These are phyloP conservation scores for Crithidia thermophila DNA, from an alignment of 208 protist genomes.

Conservation along the genomic window DNA sequence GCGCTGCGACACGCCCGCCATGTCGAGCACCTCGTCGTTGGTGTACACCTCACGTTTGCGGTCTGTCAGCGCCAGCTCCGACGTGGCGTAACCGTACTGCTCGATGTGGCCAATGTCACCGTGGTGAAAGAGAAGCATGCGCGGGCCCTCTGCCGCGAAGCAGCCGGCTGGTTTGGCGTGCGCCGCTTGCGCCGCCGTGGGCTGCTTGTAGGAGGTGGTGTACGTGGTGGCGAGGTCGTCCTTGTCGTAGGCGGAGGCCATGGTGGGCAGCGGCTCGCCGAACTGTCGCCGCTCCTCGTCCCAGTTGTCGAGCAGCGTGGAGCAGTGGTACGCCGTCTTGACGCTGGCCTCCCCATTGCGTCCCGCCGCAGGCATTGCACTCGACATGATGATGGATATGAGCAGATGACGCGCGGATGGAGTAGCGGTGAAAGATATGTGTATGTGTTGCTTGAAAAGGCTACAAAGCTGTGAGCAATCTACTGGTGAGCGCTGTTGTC, in stretches of 20 bases:
- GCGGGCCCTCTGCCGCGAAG: conserved; percentile 62
- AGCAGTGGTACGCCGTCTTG: conserved; percentile 85
- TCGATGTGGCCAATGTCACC: conserved; percentile 66
- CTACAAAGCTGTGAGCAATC: too few relatives aligned
- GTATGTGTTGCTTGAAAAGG: not conserved
- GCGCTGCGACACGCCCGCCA: conserved; percentile 53
- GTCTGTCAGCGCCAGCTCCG: conserved; percentile 74
- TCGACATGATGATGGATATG: not conserved
- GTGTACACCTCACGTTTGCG: conserved; percentile 35
- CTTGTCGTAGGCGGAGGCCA: not conserved
- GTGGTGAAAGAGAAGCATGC: conserved; percentile 87
- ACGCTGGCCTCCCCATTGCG: conserved; percentile 35
- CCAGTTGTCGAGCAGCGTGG: conserved; percentile 87
- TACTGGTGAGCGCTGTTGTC: too few relatives aligned
- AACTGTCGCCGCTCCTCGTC: conserved; percentile 76
- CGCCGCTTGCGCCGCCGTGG: conserved; percentile 37
- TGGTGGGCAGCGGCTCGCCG: conserved; percentile 15
- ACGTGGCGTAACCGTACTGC: conserved; percentile 51
- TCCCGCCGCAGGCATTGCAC: conserved; percentile 23
- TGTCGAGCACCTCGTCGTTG: conserved; percentile 70
- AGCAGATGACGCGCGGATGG: not conserved
- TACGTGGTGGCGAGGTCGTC: conserved; percentile 60
- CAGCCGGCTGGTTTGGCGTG: conserved; percentile 53
- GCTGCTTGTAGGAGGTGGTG: conserved; percentile 47
- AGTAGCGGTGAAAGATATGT: not conserved